phyloP scores from a whole-genome alignment of 352 stramenopile genomes.

The Globisporangium middletonii region DNA sequence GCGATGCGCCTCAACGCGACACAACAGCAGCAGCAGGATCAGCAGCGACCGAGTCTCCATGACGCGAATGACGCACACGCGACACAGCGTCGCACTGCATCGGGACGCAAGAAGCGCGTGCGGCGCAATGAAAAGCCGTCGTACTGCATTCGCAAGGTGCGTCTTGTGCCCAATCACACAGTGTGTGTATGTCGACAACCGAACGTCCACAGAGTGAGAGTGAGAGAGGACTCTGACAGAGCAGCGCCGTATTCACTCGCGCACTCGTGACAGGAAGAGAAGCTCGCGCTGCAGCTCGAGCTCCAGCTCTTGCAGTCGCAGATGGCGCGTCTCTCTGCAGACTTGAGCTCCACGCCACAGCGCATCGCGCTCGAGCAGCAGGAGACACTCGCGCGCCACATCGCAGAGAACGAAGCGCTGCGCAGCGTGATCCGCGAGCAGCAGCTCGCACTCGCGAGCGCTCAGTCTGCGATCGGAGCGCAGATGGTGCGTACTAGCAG shows the following conservation, averaged over 20 bases:
- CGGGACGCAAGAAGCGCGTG: no score
- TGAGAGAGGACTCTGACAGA: not conserved
- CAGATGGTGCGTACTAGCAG: not conserved
- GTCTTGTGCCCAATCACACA: not conserved
- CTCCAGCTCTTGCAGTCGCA: no score
- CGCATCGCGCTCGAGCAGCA: not conserved
- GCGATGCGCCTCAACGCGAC: no score
- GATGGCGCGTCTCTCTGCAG: not conserved
- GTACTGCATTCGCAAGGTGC: constrained; percentile 1
- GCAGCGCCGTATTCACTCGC: not conserved
- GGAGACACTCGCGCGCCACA: not conserved
- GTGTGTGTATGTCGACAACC: not conserved
- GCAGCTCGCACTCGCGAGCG: not conserved
- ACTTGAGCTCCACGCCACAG: not conserved
- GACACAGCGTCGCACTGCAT: no score
- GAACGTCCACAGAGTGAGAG: not conserved
- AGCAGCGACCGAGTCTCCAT: no score
- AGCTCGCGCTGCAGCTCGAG: no score
- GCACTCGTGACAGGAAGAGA: no score
- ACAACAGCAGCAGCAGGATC: no score
- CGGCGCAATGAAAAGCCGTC: not conserved
- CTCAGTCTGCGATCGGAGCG: not conserved
- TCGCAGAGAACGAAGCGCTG: not conserved
- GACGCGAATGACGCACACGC: no score
- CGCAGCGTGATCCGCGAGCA: not conserved